Base-by-base conservation (phyloP, 768 basidiomycete genomes). In the Lactarius evosmus region DNA sequence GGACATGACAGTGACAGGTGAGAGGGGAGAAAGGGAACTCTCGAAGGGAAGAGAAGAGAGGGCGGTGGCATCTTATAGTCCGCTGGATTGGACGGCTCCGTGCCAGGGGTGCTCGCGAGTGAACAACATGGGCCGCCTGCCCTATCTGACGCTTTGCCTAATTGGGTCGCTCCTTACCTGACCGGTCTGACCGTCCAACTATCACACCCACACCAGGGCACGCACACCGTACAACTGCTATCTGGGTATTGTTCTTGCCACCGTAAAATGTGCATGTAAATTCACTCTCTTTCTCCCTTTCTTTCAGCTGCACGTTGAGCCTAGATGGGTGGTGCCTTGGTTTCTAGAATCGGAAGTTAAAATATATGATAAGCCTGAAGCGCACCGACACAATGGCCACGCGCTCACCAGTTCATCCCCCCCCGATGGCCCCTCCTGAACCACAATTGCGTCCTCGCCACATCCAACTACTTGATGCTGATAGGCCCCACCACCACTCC, bases 1-100 rank as follows among this genome's bases (percentile, higher is more conserved):
- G 62, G 17, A 52, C 62, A 63, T 63, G 62, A 19, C 22, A 16
- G 16, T 7, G 25, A 29, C 7, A 27, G n/a, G 50, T 38, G 58
- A 52, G 36, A 30, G n/a, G 22, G 30, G 40, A 41, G 38, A 32
- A 40, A 29, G 17, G 19, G 30, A 22, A 17, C 27, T 50, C 50
- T 52, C 50, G 27, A 3, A 53, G 30, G n/a, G n/a, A 22, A 4
- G 16, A 30, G 14, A 34, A 33, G n/a, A 34, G 54, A 32, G 33
- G 22, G 33, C 30, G n/a, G 53, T 4, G 32, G 34, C 54, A 55
- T 55, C 54, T 55, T 55, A 55, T 55, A 55, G 8, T 7, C 33
- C 0, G 22, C 19, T 30, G 51, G 12, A 49, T 49, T 25, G 46
- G 46, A 33, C 52, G 30, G 30, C 14, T 22, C 52, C 52, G 52